These are phyloP conservation scores for Spizellomyces sp. DNA, from an alignment of 192 early-diverging fungal genomes.

Conservation along the genomic window DNA sequence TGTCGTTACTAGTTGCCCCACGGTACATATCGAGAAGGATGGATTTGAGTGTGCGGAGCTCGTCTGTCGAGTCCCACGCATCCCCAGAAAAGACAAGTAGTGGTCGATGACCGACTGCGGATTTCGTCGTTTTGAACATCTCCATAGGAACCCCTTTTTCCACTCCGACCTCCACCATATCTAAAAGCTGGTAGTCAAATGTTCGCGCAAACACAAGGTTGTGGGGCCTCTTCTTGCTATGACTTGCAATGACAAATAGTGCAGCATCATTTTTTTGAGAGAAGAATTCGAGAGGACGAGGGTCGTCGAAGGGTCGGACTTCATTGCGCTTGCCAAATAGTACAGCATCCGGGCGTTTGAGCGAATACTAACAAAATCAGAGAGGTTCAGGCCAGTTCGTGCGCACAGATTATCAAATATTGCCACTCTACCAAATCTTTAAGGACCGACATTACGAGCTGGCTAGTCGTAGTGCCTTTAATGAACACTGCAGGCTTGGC, in stretches of 20 bases:
- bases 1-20: slow-evolving; percentile 68
- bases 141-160: slow-evolving; percentile 69
- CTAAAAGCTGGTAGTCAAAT: slow-evolving; percentile 92
- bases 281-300: slow-evolving; percentile 88
- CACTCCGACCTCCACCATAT: slow-evolving; percentile 94
- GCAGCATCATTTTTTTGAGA: slow-evolving; percentile 95
- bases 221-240: slow-evolving; percentile 96
- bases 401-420: not conserved
- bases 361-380: slow-evolving; percentile 59
- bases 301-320: slow-evolving; percentile 95
- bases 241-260: slow-evolving; percentile 85
- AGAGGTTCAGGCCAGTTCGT: too few species aligned
- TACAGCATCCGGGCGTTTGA: slow-evolving; percentile 88
- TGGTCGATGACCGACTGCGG: slow-evolving; percentile 83
- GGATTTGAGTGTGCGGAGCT: slow-evolving; percentile 76
- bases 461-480: slow-evolving; percentile 82
- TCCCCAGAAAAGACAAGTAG: slow-evolving; percentile 90
- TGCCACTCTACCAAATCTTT: slow-evolving; percentile 72
- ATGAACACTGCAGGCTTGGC: slow-evolving; percentile 90
- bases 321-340: slow-evolving; percentile 94
- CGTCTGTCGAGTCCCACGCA: slow-evolving; percentile 71
- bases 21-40: slow-evolving; percentile 89
- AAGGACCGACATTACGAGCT: slow-evolving; percentile 81
- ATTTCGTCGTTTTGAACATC: slow-evolving; percentile 65
- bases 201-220: slow-evolving; percentile 88